Evolutionary conservation across 2,329 filamentous ascomycete genomes (phyloP), one percentile per base, ranked within the genome.

Genomic region (Hypoxylon sp.): DNA sequence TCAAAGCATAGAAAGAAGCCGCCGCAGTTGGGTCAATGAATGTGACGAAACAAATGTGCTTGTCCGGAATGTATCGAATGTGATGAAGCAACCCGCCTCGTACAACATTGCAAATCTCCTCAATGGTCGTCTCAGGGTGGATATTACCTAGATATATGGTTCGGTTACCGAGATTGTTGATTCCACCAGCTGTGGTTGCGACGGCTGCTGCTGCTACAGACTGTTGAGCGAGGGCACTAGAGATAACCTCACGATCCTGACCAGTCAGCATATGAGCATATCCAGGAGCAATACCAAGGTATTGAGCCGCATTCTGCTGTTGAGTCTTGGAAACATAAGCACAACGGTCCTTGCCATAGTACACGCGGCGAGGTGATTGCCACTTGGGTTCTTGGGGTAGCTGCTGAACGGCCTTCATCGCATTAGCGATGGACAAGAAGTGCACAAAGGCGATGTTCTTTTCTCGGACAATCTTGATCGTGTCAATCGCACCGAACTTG

Each of bases 21-120:
- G 96, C 96, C 3, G 96, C 97, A 24, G 96, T 99, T 8, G 96
- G 96, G 78, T 99, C 96, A 80, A 99, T 98, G 82, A 99, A 99
- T 1, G 96, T 99, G 63, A 99, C 96, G 78, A 99, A 99, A 86
- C 96, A 99, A 75, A 99, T 99, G 83, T 99, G 96, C 88, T 99
- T 99, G 84, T 99, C 96, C 5, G 96, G 96, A 75, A 99, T 99
- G 83, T 98, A 99, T 74, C 96, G 94, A 80, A 99, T 97, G 81
- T 99, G 96, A 81, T 99, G 96, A 75, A 99, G 87, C 72, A 99
- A 88, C 75, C 96, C 96, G 66, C 96, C 96, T 72, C 96, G 90
- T 58, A 99, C 96, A 63, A 99, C 96, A 78, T 99, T 99, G 87
- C 96, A 99, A 79, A 99, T 99, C 84, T 99, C 96, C 84, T 99